Base-by-base conservation (phyloP, 768 basidiomycete species). In the Pleurotus tuber-regium region DNA sequence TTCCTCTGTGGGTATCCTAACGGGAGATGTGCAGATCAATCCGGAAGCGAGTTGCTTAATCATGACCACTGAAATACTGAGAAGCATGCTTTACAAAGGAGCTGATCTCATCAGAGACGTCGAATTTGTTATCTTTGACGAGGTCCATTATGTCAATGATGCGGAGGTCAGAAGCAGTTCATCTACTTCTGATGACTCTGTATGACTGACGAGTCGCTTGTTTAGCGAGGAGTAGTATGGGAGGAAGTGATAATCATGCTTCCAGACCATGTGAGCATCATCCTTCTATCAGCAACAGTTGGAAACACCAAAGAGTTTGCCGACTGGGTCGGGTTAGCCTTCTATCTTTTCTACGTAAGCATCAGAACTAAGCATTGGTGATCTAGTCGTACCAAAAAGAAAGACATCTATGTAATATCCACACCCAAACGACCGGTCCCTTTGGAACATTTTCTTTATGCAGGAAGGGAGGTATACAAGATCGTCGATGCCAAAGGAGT, bases 181-280 rank as follows among this genome's bases (percentile, higher is more conserved):
- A n/a, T n/a, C n/a, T n/a, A n/a, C n/a, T n/a, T n/a, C n/a, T n/a
- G n/a, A n/a, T n/a, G n/a, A n/a, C n/a, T n/a, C n/a, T n/a, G n/a
- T n/a, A n/a, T n/a, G n/a, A n/a, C 59, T 54, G 41, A 57, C 42
- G 19, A 18, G 12, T 44, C 12, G 31, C 25, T 33, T 16, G 12
- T 38, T 35, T 63, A 98, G 96, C 80, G 97, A 63, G 97, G 97
- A 33, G 97, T 99, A 14, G 97, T 99, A 10, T 99, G 97, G 97
- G 96, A 99, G 70, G 96, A 99, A 70, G 96, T 99, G 23, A 99
- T 99, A 58, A 99, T 99, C 66, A 98, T 99, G 94, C 76, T 99
- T 10, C 97, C 97, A 0, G 97, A 98, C 58, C 96, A 99, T 68
- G 89, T 98, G 65, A 96, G 89, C 67, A 98, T 99, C 62, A 98